A percentile compares a stretch with the other conserved stretches of the same genome.
Conservation (phyloP, 805 yeast species). For the Lachancea fermentati region DNA sequence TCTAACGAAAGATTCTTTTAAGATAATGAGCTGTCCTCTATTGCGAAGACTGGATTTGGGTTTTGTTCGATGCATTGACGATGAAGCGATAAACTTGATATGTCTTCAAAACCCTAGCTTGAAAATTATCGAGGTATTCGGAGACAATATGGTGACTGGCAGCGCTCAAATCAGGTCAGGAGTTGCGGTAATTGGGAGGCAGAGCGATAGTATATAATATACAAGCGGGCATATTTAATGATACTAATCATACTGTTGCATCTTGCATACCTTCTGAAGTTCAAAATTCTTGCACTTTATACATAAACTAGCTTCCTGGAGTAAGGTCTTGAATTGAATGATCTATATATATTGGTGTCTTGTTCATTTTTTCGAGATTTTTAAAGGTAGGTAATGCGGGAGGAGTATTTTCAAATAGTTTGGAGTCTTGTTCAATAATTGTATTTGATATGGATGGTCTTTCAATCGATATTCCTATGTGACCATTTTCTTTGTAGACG, state of each 20-base stretch:
- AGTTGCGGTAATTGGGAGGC: conserved; percentile 66
- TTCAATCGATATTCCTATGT: conserved; percentile 34
- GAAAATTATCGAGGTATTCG: conserved; percentile 71
- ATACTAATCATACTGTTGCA: too few relatives aligned
- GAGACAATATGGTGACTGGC: conserved; percentile 62
- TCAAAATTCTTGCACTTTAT: background rate
- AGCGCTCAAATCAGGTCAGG: conserved; percentile 48
- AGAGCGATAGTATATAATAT: conserved; percentile 51
- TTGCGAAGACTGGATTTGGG: conserved; percentile 70
- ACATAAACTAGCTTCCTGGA: background rate
- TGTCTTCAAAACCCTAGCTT: conserved; percentile 57
- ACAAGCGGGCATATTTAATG: too few relatives aligned
- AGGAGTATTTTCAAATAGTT: conserved; percentile 16
- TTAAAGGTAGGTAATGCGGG: conserved; percentile 50
- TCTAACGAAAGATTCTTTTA: conserved; percentile 47
- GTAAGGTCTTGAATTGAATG: conserved; percentile 3
- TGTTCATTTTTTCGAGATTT: conserved; percentile 58
- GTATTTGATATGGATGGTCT: conserved; percentile 41
- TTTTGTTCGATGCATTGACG: conserved; percentile 72
- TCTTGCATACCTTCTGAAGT: too few relatives aligned
- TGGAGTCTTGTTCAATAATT: conserved; percentile 21
- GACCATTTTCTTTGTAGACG: conserved; percentile 31
- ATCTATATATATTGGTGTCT: conserved; percentile 38
- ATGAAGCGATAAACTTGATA: conserved; percentile 53
- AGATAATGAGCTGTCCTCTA: conserved; percentile 48